phyloP scores from a whole-genome alignment of 1,284 basidiomycete genomes.

The Cerrena zonata region DNA sequence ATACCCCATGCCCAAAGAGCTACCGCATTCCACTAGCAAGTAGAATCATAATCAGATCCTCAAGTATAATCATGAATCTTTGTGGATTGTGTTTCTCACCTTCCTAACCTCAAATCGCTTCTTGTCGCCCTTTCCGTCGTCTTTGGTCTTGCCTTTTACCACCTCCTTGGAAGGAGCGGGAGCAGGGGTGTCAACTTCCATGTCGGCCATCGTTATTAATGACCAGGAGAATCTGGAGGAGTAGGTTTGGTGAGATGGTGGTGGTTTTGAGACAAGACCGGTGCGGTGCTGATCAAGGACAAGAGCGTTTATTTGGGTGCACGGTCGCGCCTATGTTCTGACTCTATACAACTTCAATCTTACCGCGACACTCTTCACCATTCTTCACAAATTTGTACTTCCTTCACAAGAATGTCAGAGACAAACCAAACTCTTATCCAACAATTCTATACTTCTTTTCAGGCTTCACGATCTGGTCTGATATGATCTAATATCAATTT shows the following conservation, averaged over 20 bases:
- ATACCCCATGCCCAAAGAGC: constrained; percentile 94
- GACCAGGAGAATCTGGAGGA: not conserved
- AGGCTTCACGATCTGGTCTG: constrained; percentile 42
- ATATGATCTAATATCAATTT: constrained; percentile 12
- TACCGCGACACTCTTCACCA: no score
- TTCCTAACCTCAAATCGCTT: constrained; percentile 93
- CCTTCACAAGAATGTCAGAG: constrained; percentile 17
- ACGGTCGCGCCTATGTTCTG: not conserved
- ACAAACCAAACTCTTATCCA: constrained; percentile 36
- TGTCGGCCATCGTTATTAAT: constrained; percentile 53
- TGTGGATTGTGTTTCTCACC: constrained; percentile 40
- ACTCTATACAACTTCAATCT: not conserved
- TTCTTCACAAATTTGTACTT: no score
- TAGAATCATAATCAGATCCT: not conserved
- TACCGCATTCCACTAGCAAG: constrained; percentile 88
- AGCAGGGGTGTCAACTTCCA: constrained; percentile 71
- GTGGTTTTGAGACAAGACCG: not conserved
- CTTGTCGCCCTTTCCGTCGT: constrained; percentile 49
- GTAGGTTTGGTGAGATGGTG: not conserved
- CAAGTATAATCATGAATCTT: constrained; percentile 1
- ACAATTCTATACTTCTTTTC: constrained; percentile 42
- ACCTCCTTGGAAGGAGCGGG: constrained; percentile 25
- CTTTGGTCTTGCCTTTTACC: constrained; percentile 48
- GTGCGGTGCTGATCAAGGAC: constrained; percentile 1
- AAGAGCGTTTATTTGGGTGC: not conserved